These are phyloP conservation scores for Dendryphion nanum DNA, from an alignment of 2,329 filamentous ascomycete species.

Conservation along the genomic window DNA sequence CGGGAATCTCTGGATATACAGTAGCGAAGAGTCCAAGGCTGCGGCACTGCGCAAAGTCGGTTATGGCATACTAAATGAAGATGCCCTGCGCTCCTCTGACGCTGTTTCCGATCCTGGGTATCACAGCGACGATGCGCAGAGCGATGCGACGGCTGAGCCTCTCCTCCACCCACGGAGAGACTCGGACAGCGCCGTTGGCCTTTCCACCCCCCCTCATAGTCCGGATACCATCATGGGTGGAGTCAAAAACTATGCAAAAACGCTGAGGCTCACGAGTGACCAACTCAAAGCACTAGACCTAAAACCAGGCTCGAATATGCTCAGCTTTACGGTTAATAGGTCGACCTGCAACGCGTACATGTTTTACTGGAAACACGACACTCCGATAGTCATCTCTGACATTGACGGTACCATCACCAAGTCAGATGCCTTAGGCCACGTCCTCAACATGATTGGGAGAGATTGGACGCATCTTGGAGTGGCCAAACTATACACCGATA, in stretches of 20 bases:
- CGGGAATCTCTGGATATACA: conserved; percentile 99
- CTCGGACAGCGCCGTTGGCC: conserved; percentile 66
- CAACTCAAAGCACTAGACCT: conserved; percentile 85
- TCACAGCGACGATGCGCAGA: conserved; percentile 77
- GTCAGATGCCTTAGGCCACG: conserved; percentile 89
- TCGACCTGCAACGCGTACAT: conserved; percentile 90
- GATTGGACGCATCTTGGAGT: conserved; percentile 98
- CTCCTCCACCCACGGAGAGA: conserved; percentile 63
- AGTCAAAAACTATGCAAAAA: conserved; percentile 92
- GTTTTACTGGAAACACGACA: conserved; percentile 89
- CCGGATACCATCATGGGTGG: conserved; percentile 57
- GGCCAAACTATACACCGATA: conserved; percentile 95
- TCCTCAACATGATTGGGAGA: conserved; percentile 92
- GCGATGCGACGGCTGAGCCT: conserved; percentile 55
- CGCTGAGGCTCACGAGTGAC: conserved; percentile 88
- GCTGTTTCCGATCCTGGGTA: conserved; percentile 91
- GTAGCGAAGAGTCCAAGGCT: conserved; percentile 93
- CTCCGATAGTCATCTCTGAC: conserved; percentile 94
- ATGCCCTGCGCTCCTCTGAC: conserved; percentile 64
- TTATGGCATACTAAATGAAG: conserved; percentile 52
- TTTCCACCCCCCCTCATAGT: conserved; percentile 59
- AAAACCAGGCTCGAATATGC: conserved; percentile 81
- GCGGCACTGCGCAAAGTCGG: conserved; percentile 68
- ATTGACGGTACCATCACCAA: conserved; percentile 99
- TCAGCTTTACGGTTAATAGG: conserved; percentile 95